Evolutionary conservation across 495 filamentous ascomycete species (phyloP), one percentile per base, ranked within the genome.

Genomic region (Hyaloscypha variabilis): DNA sequence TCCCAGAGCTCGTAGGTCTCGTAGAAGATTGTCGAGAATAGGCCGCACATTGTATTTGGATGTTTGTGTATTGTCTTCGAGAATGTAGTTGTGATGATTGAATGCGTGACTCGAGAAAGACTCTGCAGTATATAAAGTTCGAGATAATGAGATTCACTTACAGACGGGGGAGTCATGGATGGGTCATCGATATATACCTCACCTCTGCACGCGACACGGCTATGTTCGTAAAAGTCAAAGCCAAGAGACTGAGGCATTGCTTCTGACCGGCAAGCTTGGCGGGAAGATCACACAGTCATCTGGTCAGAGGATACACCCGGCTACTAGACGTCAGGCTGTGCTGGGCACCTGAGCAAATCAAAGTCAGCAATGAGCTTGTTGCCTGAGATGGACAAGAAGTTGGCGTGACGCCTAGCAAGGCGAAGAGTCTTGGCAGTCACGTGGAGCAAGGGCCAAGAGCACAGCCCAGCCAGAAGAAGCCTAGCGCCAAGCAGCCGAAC

Each of bases 1-100:
- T 72, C 70, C 67, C 67, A 72, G 24, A 72, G 31, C 3, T 69
- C 70, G 46, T 65, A 72, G 29, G 63, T 49, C 56, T 72, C 70
- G 24, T 26, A 60, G 28, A 64, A 67, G 30, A 72, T 67, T 13
- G 51, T 39, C 14, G 65, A 61, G 55, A 72, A 52, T n/a, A 72
- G 23, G 19, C 67, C 67, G 29, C 60, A 70, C 63, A 64, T 68
- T 10, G 52, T 59, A 19, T 36, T 21, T 46, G 34, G n/a, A 11
- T 6, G 29, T 58, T 21, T 34, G 0, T 13, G 19, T 30, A 6
- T 14, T 58, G 54, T 58, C n/a, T 23, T 54, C 23, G 26, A 25
- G 0, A 28, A 58, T 30, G 25, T 34, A 21, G 31, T n/a, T 42
- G 34, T 25, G 30, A 42, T 29, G 34, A 42, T 21, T 49, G 34